A percentile compares a stretch with the other conserved stretches of the same genome.
These are phyloP conservation scores for Scheffersomyces stambukii DNA, from an alignment of 1,139 yeast genomes.

Conservation along the genomic window DNA sequence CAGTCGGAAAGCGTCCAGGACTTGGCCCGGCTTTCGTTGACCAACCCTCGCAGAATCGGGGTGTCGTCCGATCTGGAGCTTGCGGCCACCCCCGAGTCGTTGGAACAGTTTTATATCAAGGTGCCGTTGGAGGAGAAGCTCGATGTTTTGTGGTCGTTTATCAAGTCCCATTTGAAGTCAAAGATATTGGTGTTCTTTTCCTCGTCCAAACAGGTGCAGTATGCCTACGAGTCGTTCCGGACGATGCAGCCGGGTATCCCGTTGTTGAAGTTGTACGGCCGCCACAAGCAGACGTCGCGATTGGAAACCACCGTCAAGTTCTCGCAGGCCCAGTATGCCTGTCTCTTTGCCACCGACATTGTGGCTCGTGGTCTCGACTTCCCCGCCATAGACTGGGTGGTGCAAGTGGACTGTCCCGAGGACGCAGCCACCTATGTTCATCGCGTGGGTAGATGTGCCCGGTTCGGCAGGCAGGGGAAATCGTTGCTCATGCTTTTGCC, in stretches of 20 bases:
- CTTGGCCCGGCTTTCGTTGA: constrained; percentile 80
- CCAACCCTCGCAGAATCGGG: constrained; percentile 76
- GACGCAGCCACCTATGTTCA: constrained; percentile 94
- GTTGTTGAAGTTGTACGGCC: constrained; percentile 85
- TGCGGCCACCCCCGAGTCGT: constrained; percentile 73
- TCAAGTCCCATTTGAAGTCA: constrained; percentile 79
- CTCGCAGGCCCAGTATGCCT: constrained; percentile 79
- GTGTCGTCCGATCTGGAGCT: constrained; percentile 46
- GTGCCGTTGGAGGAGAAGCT: constrained; percentile 76
- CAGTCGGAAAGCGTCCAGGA: constrained; percentile 86
- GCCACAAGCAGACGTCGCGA: constrained; percentile 92
- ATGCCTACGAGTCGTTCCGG: constrained; percentile 84
- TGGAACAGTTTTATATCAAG: constrained; percentile 78
- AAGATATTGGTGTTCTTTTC: constrained; percentile 88
- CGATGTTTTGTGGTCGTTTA: constrained; percentile 83
- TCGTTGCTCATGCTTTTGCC: constrained; percentile 82
- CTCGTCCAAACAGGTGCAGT: constrained; percentile 93
- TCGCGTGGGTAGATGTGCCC: constrained; percentile 93
- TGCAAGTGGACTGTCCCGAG: constrained; percentile 95
- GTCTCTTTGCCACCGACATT: constrained; percentile 92
- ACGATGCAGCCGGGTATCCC: constrained; percentile 96
- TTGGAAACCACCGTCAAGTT: constrained; percentile 85
- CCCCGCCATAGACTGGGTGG: constrained; percentile 97
- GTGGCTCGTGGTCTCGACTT: constrained; percentile 97
- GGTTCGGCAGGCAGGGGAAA: constrained; percentile 87